Evolutionary conservation across 768 basidiomycete species (phyloP).

Genomic region (Hypholoma fasciculare): DNA sequence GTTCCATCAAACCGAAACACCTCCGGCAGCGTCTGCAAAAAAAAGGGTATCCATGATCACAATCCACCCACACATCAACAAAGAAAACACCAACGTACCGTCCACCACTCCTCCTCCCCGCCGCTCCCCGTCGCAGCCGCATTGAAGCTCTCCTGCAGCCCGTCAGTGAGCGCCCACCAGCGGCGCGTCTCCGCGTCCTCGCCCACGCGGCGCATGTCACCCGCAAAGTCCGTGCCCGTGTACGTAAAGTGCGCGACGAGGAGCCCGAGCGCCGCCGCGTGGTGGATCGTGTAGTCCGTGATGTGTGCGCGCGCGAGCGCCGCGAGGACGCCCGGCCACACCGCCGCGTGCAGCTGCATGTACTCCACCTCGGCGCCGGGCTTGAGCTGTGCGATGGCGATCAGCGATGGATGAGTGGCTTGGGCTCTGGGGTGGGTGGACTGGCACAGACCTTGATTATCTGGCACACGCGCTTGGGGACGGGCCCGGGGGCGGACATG

Average conservation of each 20-base stretch:
- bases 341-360: constrained; percentile 55
- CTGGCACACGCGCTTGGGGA: constrained; percentile 65
- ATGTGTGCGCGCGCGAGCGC: constrained; percentile 64
- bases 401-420: too few relatives aligned
- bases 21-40: constrained; percentile 51
- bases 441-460: constrained; percentile 55
- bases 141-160: constrained; percentile 78
- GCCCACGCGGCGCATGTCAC: constrained; percentile 64
- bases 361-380: constrained; percentile 52
- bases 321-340: constrained; percentile 71
- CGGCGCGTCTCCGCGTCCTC: constrained; percentile 68
- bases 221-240: constrained; percentile 60
- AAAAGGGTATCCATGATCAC: not conserved
- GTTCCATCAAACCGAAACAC: constrained; percentile 69
- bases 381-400: constrained; percentile 64
- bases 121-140: constrained; percentile 71
- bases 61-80: not conserved
- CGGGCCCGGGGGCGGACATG: not conserved
- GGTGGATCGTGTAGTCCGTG: constrained; percentile 75
- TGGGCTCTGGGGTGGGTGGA: too few relatives aligned
- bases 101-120: constrained; percentile 71
- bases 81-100: constrained; percentile 31
- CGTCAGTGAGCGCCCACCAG: constrained; percentile 80
- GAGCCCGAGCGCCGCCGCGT: constrained; percentile 60
- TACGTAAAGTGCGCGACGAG: constrained; percentile 85